phyloP scores from a whole-genome alignment of 2,329 filamentous ascomycete genomes.

The Pseudogymnoascus sp. region DNA sequence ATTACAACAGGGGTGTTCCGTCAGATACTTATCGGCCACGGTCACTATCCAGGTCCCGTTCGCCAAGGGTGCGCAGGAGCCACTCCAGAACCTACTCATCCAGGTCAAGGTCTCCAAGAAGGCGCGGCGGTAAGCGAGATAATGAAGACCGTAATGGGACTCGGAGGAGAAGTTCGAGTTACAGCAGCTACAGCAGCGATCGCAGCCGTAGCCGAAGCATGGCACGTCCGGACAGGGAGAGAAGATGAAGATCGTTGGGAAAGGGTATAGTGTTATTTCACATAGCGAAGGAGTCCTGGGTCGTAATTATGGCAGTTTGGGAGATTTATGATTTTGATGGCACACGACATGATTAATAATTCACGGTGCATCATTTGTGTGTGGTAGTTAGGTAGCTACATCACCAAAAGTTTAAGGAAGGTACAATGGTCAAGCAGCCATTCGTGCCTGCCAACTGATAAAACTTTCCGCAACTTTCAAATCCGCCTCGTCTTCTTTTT shows the following conservation, averaged over 20 bases:
- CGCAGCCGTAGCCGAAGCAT: conserved; percentile 29
- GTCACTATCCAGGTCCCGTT: conserved; percentile 34
- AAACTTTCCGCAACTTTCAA: background rate
- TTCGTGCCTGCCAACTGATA: background rate
- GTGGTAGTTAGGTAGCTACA: background rate
- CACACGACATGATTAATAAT: background rate
- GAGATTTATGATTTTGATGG: background rate
- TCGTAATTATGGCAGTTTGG: conserved; percentile 1
- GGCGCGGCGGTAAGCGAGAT: conserved; percentile 24
- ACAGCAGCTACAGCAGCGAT: conserved; percentile 51
- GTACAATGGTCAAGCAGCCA: background rate
- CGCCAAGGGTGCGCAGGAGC: conserved; percentile 32
- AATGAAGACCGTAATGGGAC: conserved; percentile 24
- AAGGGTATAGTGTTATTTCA: conserved; percentile 13
- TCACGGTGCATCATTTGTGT: background rate
- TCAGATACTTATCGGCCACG: conserved; percentile 30
- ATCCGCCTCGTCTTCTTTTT: background rate
- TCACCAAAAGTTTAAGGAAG: conserved; percentile 1
- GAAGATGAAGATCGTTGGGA: conserved; percentile 19
- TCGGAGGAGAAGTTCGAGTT: conserved; percentile 51
- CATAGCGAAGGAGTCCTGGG: conserved; percentile 24
- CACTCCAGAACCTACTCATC: conserved; percentile 34
- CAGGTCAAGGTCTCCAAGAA: conserved; percentile 30
- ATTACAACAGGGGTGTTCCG: conserved; percentile 18
- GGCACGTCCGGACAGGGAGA: conserved; percentile 20